These are phyloP conservation scores for Yamadazyma oceani DNA, from an alignment of 1,139 yeast genomes.

Conservation along the genomic window DNA sequence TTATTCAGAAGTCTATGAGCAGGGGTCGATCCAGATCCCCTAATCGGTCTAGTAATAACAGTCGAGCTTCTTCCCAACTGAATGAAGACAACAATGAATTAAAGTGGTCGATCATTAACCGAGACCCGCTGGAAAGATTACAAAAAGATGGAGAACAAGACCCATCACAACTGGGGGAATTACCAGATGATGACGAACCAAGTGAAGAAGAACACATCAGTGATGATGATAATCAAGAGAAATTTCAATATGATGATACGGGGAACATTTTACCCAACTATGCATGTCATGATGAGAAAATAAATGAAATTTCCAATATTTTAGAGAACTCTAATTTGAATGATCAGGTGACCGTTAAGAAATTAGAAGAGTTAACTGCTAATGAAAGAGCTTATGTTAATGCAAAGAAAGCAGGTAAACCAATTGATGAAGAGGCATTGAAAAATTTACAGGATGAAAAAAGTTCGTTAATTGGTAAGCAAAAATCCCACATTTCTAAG, in stretches of 20 bases:
- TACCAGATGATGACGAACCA: constrained; percentile 27
- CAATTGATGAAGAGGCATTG: constrained; percentile 45
- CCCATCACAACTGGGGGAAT: too few relatives aligned
- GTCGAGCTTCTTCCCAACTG: constrained; percentile 39
- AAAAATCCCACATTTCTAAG: constrained; percentile 33
- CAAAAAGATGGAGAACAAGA: constrained; percentile 14
- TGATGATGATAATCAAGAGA: constrained; percentile 58
- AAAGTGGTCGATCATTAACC: constrained; percentile 50
- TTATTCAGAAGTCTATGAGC: constrained; percentile 40
- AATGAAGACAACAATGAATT: constrained; percentile 42
- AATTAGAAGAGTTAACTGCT: constrained; percentile 58
- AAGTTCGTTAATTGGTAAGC: constrained; percentile 48
- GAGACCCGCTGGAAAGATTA: constrained; percentile 62
- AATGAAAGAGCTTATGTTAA: constrained; percentile 61
- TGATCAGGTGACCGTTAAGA: constrained; percentile 43
- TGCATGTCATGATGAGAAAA: constrained; percentile 50
- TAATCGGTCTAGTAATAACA: constrained; percentile 24
- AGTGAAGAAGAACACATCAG: constrained; percentile 70
- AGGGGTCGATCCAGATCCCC: constrained; percentile 45
- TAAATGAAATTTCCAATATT: constrained; percentile 42
- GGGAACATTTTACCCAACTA: constrained; percentile 62
- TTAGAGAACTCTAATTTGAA: constrained; percentile 45
- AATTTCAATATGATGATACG: constrained; percentile 61
- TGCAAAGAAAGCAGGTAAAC: constrained; percentile 52
- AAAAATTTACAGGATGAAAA: constrained; percentile 41